Evolutionary conservation across 495 filamentous ascomycete species (phyloP).

Genomic region (Pseudevernia furfuracea): DNA sequence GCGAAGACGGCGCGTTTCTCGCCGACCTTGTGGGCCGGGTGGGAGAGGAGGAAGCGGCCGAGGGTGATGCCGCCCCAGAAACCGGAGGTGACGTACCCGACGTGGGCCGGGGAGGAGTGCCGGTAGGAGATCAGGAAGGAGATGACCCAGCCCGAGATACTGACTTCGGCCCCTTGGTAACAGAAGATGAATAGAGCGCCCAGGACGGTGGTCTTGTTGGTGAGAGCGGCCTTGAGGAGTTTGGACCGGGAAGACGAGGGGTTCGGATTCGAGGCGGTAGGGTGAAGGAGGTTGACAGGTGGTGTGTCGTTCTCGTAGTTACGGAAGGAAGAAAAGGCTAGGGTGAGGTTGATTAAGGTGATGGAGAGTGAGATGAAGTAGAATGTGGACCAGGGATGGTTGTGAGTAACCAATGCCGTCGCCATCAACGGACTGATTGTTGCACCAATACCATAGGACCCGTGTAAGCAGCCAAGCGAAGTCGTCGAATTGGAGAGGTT

Average conservation of each 20-base stretch:
- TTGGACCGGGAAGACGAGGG: slow-evolving; percentile 16
- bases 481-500: slow-evolving; percentile 57
- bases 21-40: slow-evolving; percentile 54
- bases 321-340: slow-evolving; percentile 25
- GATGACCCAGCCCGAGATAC: slow-evolving; percentile 74
- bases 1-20: slow-evolving; percentile 59
- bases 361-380: slow-evolving; percentile 48
- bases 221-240: slow-evolving; percentile 42
- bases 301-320: slow-evolving; percentile 38
- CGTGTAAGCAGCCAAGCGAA: slow-evolving; percentile 58
- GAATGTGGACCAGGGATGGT: slow-evolving; percentile 50
- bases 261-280: slow-evolving; percentile 32
- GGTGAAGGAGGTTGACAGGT: slow-evolving; percentile 31
- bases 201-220: slow-evolving; percentile 55
- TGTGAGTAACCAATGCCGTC: slow-evolving; percentile 52
- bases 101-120: slow-evolving; percentile 52
- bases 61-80: slow-evolving; percentile 73
- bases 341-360: slow-evolving; percentile 15
- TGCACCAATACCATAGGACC: slow-evolving; percentile 66
- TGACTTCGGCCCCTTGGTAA: slow-evolving; percentile 74
- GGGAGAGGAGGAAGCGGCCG: slow-evolving; percentile 60
- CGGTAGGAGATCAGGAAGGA: slow-evolving; percentile 68
- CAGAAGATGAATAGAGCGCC: slow-evolving; percentile 73
- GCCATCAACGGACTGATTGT: slow-evolving; percentile 63
- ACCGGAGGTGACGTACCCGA: slow-evolving; percentile 75